Evolutionary conservation across 495 filamentous ascomycete species (phyloP).

Genomic region (Podospora didyma): DNA sequence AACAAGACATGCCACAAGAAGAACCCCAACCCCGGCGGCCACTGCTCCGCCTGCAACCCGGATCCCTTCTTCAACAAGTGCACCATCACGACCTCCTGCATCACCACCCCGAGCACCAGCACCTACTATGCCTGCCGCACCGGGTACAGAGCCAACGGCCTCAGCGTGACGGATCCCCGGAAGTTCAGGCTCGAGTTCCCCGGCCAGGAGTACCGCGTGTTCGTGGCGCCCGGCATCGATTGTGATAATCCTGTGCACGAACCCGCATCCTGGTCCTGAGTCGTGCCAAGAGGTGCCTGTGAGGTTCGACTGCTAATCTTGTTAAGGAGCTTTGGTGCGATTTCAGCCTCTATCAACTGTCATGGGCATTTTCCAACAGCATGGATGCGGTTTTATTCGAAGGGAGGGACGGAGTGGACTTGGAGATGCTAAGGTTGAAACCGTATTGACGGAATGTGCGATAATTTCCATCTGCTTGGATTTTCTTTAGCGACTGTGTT

Average conservation of each 20-base stretch:
- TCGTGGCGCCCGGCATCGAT: conserved; percentile 20
- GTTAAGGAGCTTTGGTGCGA: too few species aligned
- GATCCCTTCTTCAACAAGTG: conserved; percentile 24
- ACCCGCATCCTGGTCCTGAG: conserved; percentile 11
- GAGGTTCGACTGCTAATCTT: conserved; percentile 14
- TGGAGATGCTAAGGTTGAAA: too few species aligned
- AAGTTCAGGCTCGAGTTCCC: conserved; percentile 17
- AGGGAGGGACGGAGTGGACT: too few species aligned
- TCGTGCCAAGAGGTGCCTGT: conserved; percentile 21
- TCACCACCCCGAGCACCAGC: conserved; percentile 2
- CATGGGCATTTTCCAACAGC: too few species aligned
- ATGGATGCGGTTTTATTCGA: too few species aligned
- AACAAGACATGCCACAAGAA: conserved; percentile 9
- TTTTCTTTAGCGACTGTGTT: too few species aligned
- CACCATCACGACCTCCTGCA: conserved; percentile 24
- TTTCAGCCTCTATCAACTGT: too few species aligned
- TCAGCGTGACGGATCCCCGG: conserved; percentile 12
- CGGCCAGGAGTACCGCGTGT: conserved; percentile 20
- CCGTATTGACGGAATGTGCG: too few species aligned
- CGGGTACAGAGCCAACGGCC: conserved; percentile 15
- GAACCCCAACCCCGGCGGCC: not conserved
- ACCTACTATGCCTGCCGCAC: conserved; percentile 21
- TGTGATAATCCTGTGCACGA: conserved; percentile 18
- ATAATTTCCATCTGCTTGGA: too few species aligned
- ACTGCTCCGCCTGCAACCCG: conserved; percentile 18